Evolutionary conservation across 768 basidiomycete species (phyloP).

Genomic region (Amanita pallidorosea): DNA sequence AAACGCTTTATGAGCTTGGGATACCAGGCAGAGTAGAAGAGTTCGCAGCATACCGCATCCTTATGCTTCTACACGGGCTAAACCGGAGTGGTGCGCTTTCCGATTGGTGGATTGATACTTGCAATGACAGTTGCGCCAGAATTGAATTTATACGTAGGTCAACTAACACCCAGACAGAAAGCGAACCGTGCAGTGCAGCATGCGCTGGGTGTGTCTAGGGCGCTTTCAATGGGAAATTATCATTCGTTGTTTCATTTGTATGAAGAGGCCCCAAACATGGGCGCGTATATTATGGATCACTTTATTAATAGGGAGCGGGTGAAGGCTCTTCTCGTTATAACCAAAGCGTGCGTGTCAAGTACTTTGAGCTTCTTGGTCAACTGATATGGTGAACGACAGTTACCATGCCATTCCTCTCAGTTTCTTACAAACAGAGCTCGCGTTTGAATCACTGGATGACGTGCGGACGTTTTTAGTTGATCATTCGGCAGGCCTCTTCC

Average conservation of each 20-base stretch:
- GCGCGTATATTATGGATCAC: conserved; percentile 98
- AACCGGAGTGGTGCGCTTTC: conserved; percentile 78
- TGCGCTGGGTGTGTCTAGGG: conserved; percentile 82
- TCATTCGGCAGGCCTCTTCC: conserved; percentile 60
- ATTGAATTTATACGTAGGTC: conserved; percentile 93
- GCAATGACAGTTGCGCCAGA: conserved; percentile 37
- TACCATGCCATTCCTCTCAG: conserved; percentile 70
- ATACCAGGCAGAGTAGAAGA: conserved; percentile 90
- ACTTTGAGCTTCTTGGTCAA: conserved; percentile 4
- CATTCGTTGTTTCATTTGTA: conserved; percentile 85
- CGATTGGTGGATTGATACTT: background rate
- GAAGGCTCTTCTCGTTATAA: conserved; percentile 78
- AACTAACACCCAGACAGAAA: conserved; percentile 92
- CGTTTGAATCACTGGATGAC: conserved; percentile 60
- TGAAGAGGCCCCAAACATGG: conserved; percentile 86
- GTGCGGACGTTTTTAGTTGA: conserved; percentile 59
- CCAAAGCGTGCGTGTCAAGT: conserved; percentile 69
- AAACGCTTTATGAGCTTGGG: conserved; percentile 85
- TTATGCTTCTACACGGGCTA: conserved; percentile 89
- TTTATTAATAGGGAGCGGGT: conserved; percentile 89
- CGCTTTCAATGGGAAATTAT: conserved; percentile 89
- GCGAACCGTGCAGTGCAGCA: conserved; percentile 70
- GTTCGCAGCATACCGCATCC: conserved; percentile 94
- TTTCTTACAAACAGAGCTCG: conserved; percentile 75
- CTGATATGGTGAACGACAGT: conserved; percentile 28